Evolutionary conservation across 805 yeast genomes (phyloP), one percentile per base, ranked within the genome.

Genomic region (Saccharomycopsis oosterbeekiorum): DNA sequence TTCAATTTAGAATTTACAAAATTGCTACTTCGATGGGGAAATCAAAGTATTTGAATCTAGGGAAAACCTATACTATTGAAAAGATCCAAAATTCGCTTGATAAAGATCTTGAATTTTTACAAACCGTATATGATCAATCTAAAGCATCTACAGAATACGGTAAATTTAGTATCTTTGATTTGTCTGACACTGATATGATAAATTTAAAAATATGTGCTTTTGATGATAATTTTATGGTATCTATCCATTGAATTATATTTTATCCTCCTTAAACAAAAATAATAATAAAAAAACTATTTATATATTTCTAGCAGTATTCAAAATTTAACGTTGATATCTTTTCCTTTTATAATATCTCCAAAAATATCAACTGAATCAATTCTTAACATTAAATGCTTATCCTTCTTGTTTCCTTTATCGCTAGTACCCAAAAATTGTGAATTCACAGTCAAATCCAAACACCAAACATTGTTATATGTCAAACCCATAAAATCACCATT

Each of bases 401-500:
- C 15, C 51, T 58, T 51, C 39, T 56, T 43, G 10, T 15, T 34
- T 6, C 15, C 15, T 12, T 37, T 37, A 12, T 37, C 41, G 12
- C 50, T 40, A 11, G 8, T 37, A 39, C 57, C 43, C 17, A 40
- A 24, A 12, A 36, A 19, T 12, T 58, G 37, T 3, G 50, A 24
- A 12, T 57, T 41, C 10, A 51, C 21, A 8, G 39, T 15, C 17
- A 34, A 26, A 17, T 55, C 57, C 26, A 66, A 29, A 14, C 66
- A 26, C 61, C 65, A 67, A 24, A 56, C 62, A 8, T 65, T 41
- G 39, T 60, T 53, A 19, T 56, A 51, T 4, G 71, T 61, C 4
- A 67, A 62, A 12, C 76, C 74, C 1, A 59, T 65, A 59, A 75
- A 73, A 24, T 53, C 59, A 9, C 65, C 70, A 64, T 74, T 68